Evolutionary conservation across 2,329 filamentous ascomycete genomes (phyloP).

Genomic region (Coniochaeta sp.): DNA sequence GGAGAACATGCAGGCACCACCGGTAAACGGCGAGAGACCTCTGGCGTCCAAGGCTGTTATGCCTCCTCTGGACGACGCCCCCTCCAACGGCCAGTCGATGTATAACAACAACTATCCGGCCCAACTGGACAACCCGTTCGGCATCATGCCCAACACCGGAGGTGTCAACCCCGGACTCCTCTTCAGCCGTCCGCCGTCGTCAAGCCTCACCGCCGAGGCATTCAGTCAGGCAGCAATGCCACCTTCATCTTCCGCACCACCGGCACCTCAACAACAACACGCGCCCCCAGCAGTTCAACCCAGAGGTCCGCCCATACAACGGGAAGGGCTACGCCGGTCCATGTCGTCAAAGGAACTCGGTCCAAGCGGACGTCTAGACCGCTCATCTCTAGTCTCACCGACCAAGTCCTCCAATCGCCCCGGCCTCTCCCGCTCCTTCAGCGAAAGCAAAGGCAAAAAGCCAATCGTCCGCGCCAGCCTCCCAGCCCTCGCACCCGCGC

Average conservation of each 20-base stretch:
- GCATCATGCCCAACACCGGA: conserved; percentile 34
- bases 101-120: conserved; percentile 34
- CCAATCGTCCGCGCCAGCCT: conserved; percentile 30
- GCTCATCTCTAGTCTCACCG: conserved; percentile 39
- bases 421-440: conserved; percentile 46
- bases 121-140: conserved; percentile 44
- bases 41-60: conserved; percentile 44
- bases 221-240: conserved; percentile 18
- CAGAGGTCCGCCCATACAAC: conserved; percentile 19
- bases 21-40: conserved; percentile 35
- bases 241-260: conserved; percentile 12
- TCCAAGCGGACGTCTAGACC: conserved; percentile 33
- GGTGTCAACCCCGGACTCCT: conserved; percentile 55
- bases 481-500: conserved; percentile 40
- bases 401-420: conserved; percentile 40
- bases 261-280: conserved; percentile 16
- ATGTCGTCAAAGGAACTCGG: conserved; percentile 36
- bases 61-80: conserved; percentile 30
- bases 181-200: conserved; percentile 44
- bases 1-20: conserved; percentile 15
- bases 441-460: conserved; percentile 44
- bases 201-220: conserved; percentile 29
- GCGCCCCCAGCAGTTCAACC: conserved; percentile 2
- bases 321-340: conserved; percentile 35
- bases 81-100: conserved; percentile 26